Percentiles rank a stretch among this genome's conserved stretches.
Evolutionary conservation across 352 stramenopile genomes (phyloP).

Genomic region (Globisporangium yorkense): DNA sequence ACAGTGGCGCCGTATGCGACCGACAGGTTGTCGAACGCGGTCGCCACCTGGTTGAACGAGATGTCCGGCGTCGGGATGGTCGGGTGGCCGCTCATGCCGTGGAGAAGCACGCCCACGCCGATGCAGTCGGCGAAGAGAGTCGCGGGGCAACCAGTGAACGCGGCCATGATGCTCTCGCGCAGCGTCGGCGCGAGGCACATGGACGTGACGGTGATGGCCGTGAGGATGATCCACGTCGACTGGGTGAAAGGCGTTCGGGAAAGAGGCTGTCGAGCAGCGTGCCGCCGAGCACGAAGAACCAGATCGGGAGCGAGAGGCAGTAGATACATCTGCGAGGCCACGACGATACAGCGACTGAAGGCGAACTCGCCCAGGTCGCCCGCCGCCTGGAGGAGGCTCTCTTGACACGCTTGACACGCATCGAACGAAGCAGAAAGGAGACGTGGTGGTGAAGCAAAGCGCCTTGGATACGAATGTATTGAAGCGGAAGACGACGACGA

Average conservation of each 20-base stretch:
- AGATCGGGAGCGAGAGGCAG: constrained; percentile 46
- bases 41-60: constrained; percentile 21
- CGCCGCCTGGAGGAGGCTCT: not conserved
- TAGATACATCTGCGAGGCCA: constrained; percentile 24
- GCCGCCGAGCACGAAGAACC: constrained; percentile 55
- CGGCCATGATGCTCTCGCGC: constrained; percentile 15
- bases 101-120: constrained; percentile 14
- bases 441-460: not conserved
- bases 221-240: constrained; percentile 41
- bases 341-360: not conserved
- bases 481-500: not conserved
- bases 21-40: constrained; percentile 23
- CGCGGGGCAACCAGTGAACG: constrained; percentile 17
- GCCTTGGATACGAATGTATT: not conserved
- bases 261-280: constrained; percentile 47
- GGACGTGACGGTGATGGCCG: constrained; percentile 15
- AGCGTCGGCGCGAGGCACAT: constrained; percentile 20
- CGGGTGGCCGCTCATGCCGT: constrained; percentile 19
- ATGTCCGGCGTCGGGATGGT: constrained; percentile 13
- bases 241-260: constrained; percentile 29
- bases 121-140: constrained; percentile 23
- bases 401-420: no score
- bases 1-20: constrained; percentile 24
- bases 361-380: not conserved
- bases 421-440: no score